Conservation (phyloP, 306 rosid genomes). For the Nissolia schottii region DNA sequence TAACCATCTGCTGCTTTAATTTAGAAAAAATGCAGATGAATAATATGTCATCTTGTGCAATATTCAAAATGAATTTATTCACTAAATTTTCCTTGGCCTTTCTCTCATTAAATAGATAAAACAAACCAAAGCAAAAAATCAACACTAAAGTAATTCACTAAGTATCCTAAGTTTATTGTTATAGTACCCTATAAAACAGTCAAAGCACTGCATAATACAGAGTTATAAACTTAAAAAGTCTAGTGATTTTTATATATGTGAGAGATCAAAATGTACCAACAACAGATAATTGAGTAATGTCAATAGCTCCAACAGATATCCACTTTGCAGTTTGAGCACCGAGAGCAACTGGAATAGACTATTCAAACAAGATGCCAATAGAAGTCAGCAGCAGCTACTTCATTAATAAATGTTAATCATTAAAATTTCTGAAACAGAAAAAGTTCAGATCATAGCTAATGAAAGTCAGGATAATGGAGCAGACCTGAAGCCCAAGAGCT, state of each 20-base stretch:
- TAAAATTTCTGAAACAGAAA: slow-evolving; percentile 5
- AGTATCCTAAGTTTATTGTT: no score
- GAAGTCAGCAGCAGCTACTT: slow-evolving; percentile 23
- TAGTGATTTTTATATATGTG: neutral
- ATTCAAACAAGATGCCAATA: slow-evolving; percentile 35
- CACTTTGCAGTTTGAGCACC: slow-evolving; percentile 96
- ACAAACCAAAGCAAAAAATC: neutral
- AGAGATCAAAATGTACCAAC: slow-evolving; percentile 57
- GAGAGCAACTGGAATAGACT: slow-evolving; percentile 98
- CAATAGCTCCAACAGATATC: slow-evolving; percentile 98
- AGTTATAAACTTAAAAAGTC: no score
- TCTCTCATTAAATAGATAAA: neutral
- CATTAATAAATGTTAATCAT: slow-evolving; percentile 1
- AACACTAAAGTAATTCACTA: neutral
- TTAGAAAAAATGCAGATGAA: neutral
- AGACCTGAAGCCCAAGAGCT: slow-evolving; percentile 97
- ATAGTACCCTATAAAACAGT: neutral
- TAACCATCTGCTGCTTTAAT: neutral
- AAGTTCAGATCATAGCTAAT: neutral
- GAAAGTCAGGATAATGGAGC: neutral
- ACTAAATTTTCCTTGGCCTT: neutral
- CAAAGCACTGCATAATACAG: neutral
- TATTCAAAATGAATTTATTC: neutral
- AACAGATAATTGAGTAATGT: slow-evolving; percentile 81
- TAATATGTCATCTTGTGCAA: neutral